Percentiles rank a stretch among this genome's conserved stretches.
phyloP scores from a whole-genome alignment of 495 filamentous ascomycete genomes.

The Apiosordaria backusii region DNA sequence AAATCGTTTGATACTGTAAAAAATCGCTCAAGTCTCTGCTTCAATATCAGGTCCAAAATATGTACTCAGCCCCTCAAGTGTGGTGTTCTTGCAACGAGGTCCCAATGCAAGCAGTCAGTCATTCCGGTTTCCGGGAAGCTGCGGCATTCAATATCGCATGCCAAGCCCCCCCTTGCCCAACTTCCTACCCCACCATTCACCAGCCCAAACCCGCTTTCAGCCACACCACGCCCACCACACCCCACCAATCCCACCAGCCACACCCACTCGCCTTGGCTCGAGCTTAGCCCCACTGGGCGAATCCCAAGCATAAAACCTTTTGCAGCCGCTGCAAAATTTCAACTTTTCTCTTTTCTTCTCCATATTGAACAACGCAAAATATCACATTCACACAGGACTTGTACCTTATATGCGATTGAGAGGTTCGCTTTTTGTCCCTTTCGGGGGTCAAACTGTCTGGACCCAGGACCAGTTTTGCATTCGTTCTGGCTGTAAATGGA shows the following conservation, averaged over 20 bases:
- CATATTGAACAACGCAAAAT: constrained; percentile 54
- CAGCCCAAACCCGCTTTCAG: background rate
- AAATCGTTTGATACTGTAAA: background rate
- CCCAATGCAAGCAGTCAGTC: background rate
- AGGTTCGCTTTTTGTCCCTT: constrained; percentile 33
- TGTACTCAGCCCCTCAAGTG: constrained; percentile 22
- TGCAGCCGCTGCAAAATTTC: constrained; percentile 15
- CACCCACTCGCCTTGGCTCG: background rate
- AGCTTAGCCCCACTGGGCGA: background rate
- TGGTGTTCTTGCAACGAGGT: background rate
- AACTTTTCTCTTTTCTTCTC: constrained; percentile 35
- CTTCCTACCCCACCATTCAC: background rate
- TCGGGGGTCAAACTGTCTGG: constrained; percentile 21
- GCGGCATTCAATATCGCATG: background rate
- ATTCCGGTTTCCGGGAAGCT: constrained; percentile 3
- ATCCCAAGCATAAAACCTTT: constrained; percentile 24
- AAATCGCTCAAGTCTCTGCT: background rate
- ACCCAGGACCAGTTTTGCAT: constrained; percentile 47
- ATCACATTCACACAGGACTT: constrained; percentile 47
- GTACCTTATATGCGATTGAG: constrained; percentile 37
- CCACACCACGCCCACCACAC: background rate
- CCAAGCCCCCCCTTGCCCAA: background rate
- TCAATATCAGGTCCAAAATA: background rate
- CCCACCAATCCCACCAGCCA: background rate
- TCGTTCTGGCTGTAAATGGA: constrained; percentile 49